These are phyloP conservation scores for Metarhizium sp. DNA, from an alignment of 2,329 filamentous ascomycete genomes.

Conservation along the genomic window DNA sequence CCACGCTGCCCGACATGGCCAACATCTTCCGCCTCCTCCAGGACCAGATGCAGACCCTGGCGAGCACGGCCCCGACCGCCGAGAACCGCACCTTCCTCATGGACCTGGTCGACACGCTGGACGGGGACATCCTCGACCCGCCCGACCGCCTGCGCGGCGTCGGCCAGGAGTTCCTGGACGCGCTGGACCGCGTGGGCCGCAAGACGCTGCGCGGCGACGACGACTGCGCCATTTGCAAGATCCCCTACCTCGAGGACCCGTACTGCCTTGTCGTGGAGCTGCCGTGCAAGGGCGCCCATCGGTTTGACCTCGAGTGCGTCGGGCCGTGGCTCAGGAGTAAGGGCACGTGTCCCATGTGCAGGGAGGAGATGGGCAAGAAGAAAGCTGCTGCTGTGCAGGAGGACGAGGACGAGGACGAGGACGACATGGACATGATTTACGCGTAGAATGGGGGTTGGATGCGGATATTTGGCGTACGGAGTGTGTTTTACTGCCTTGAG, in stretches of 20 bases:
- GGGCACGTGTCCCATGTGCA: slow-evolving; percentile 55
- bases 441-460: slow-evolving; percentile 14
- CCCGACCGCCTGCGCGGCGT: slow-evolving; percentile 45
- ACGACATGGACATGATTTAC: slow-evolving; percentile 42
- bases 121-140: slow-evolving; percentile 41
- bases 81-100: slow-evolving; percentile 42
- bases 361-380: slow-evolving; percentile 50
- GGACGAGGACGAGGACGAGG: slow-evolving; percentile 36
- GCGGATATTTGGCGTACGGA: not conserved
- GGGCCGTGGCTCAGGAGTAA: slow-evolving; percentile 56
- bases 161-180: slow-evolving; percentile 48
- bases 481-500: not conserved
- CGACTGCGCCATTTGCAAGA: slow-evolving; percentile 54
- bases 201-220: slow-evolving; percentile 41
- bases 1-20: slow-evolving; percentile 49
- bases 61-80: slow-evolving; percentile 35
- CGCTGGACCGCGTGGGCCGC: slow-evolving; percentile 47
- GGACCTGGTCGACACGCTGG: slow-evolving; percentile 36
- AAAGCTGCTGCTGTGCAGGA: slow-evolving; percentile 29
- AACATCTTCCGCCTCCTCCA: slow-evolving; percentile 49
- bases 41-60: slow-evolving; percentile 46
- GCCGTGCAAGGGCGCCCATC: slow-evolving; percentile 49
- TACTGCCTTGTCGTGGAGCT: slow-evolving; percentile 56
- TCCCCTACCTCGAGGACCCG: slow-evolving; percentile 50
- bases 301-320: slow-evolving; percentile 59